Conservation (phyloP, 2,329 filamentous ascomycete species). For the Rhynchosporium graminicola region DNA sequence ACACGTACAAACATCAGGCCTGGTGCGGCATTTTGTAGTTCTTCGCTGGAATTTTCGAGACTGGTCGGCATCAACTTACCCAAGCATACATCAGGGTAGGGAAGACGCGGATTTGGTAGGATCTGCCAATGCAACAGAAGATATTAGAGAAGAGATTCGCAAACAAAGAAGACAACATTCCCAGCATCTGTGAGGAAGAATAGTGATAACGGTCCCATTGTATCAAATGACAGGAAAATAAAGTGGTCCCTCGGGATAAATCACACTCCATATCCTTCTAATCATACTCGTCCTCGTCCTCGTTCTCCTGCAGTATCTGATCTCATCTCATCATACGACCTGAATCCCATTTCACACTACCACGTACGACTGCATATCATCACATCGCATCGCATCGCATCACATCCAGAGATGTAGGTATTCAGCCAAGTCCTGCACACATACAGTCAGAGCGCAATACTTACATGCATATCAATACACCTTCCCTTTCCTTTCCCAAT, state of each 20-base stretch:
- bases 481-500: too few relatives aligned
- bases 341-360: too few relatives aligned
- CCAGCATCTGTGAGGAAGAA: too few relatives aligned
- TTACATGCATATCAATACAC: too few relatives aligned
- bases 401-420: too few relatives aligned
- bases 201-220: too few relatives aligned
- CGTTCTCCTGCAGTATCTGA: too few relatives aligned
- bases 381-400: neutral
- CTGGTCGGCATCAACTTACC: conserved; percentile 7
- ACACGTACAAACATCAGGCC: neutral
- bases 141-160: neutral
- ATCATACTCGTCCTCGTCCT: too few relatives aligned
- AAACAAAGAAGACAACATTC: neutral
- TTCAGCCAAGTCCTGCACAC: too few relatives aligned
- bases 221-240: too few relatives aligned
- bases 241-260: neutral
- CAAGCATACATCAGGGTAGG: conserved; percentile 3
- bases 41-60: conserved; percentile 6
- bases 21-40: conserved; percentile 8
- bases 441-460: too few relatives aligned
- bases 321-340: neutral
- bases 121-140: neutral
- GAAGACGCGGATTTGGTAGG: neutral
- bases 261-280: neutral
- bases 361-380: neutral